Evolutionary conservation across 306 rosid species (phyloP), one percentile per base, ranked within the genome.

Genomic region (Inga laurina): DNA sequence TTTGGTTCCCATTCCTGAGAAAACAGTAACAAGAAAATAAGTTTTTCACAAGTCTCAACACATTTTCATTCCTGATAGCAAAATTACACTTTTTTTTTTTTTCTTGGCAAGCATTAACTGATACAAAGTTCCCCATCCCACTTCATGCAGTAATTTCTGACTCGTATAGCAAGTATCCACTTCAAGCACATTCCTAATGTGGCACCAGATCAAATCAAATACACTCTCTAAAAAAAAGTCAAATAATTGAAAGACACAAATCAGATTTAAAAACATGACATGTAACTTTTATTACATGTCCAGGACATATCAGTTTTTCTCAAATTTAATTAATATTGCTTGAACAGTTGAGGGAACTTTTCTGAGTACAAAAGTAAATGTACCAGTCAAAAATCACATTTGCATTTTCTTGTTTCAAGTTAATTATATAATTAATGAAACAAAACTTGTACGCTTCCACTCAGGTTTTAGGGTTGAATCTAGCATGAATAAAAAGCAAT

Each of bases 1-100:
- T 86, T 92, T 94, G 82, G 98, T 94, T 91, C 98, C 99, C 99
- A 96, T 96, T 84, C 97, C 99, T 96, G 93, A 82, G 56, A 65
- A 51, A 56, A 57, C 68, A 74, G 73, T 80, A 22, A 82, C 24
- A 77, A 69, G 76, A 64, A 77, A 72, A 64, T 46, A 6, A 76
- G 83, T 74, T 70, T 66, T 72, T 27, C 49, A 19, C 82, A 56
- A 30, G 54, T 22, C n/a, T 74, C 39, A 82, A 34, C 32, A 62
- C 80, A 97, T 94, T 91, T 97, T 96, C 97, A 94, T 96, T 82
- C 95, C 98, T 91, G 92, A 82, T 39, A 68, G 51, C 64, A 57
- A 62, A 67, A 75, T 78, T 22, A 82, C 21, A 75, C 65, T 69
- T 52, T 54, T 1, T 27, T 22, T n/a, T 21, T n/a, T 12, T 54